phyloP scores from a whole-genome alignment of 1,139 yeast species.

The Blastobotrys buckinghamii region DNA sequence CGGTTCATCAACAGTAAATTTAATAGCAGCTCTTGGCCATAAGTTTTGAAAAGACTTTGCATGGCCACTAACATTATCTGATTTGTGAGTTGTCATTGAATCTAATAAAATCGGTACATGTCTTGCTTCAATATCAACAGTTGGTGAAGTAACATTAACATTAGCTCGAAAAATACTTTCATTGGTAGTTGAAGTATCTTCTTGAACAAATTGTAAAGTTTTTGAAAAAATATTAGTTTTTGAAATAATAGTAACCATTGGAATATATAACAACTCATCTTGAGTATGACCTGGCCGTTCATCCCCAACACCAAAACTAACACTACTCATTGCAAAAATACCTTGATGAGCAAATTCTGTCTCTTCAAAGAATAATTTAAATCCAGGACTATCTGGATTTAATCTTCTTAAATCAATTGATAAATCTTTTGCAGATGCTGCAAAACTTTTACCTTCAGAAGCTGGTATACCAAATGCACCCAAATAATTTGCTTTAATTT shows the following conservation, averaged over 20 bases:
- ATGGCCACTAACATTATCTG: slow-evolving; percentile 5
- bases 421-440: slow-evolving; percentile 33
- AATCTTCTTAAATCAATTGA: slow-evolving; percentile 35
- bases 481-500: slow-evolving; percentile 28
- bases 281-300: slow-evolving; percentile 18
- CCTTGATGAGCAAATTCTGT: slow-evolving; percentile 39
- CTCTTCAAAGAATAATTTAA: slow-evolving; percentile 33
- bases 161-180: slow-evolving; percentile 30
- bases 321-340: slow-evolving; percentile 34
- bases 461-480: slow-evolving; percentile 21
- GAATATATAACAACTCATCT: slow-evolving; percentile 37
- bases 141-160: slow-evolving; percentile 35
- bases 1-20: slow-evolving; percentile 35
- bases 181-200: slow-evolving; percentile 23
- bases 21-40: slow-evolving; percentile 32
- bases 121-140: slow-evolving; percentile 33
- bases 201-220: slow-evolving; percentile 30
- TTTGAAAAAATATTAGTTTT: slow-evolving; percentile 35
- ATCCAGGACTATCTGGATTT: slow-evolving; percentile 36
- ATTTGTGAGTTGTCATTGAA: slow-evolving; percentile 4
- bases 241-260: slow-evolving; percentile 34
- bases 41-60: slow-evolving; percentile 23
- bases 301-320: slow-evolving; percentile 30
- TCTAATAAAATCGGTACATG: slow-evolving; percentile 30
- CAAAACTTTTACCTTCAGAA: slow-evolving; percentile 16